Evolutionary conservation across 2,329 filamentous ascomycete species (phyloP).

Genomic region (Xylaria multiplex): DNA sequence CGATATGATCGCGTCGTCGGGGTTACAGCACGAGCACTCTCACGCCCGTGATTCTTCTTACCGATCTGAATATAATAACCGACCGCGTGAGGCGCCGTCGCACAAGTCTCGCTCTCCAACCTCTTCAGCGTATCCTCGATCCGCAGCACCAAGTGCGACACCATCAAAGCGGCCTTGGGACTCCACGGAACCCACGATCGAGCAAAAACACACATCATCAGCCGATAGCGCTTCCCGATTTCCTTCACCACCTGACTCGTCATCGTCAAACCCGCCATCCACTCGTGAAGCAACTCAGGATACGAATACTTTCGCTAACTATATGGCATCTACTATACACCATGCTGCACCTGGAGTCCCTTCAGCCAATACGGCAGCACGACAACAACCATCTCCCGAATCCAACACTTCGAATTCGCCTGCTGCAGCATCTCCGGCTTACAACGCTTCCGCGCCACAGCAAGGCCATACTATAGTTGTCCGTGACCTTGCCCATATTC

Average conservation of each 20-base stretch:
- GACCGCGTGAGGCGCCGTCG: slow-evolving; percentile 44
- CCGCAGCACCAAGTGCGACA: slow-evolving; percentile 41
- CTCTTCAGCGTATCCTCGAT: slow-evolving; percentile 40
- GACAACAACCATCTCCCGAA: slow-evolving; percentile 48
- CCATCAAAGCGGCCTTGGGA: slow-evolving; percentile 49
- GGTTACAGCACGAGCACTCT: slow-evolving; percentile 58
- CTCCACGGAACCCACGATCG: slow-evolving; percentile 38
- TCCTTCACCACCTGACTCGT: slow-evolving; percentile 65
- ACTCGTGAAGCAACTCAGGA: slow-evolving; percentile 53
- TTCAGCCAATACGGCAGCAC: slow-evolving; percentile 41
- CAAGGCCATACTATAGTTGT: slow-evolving; percentile 75
- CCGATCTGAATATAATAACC: slow-evolving; percentile 52
- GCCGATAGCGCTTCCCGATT: slow-evolving; percentile 59
- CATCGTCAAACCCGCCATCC: slow-evolving; percentile 57
- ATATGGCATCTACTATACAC: slow-evolving; percentile 60
- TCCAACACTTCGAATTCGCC: slow-evolving; percentile 44
- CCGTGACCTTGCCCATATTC: slow-evolving; percentile 89
- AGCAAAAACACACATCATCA: slow-evolving; percentile 42
- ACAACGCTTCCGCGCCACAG: slow-evolving; percentile 52
- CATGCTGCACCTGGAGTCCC: slow-evolving; percentile 42
- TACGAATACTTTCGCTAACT: slow-evolving; percentile 52
- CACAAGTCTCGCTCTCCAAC: slow-evolving; percentile 43
- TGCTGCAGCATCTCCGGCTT: slow-evolving; percentile 43
- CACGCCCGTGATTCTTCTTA: slow-evolving; percentile 57
- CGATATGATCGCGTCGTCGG: slow-evolving; percentile 70